Evolutionary conservation across 208 protist genomes (phyloP), one percentile per base, ranked within the genome.

Genomic region (Phytomonas sp.): DNA sequence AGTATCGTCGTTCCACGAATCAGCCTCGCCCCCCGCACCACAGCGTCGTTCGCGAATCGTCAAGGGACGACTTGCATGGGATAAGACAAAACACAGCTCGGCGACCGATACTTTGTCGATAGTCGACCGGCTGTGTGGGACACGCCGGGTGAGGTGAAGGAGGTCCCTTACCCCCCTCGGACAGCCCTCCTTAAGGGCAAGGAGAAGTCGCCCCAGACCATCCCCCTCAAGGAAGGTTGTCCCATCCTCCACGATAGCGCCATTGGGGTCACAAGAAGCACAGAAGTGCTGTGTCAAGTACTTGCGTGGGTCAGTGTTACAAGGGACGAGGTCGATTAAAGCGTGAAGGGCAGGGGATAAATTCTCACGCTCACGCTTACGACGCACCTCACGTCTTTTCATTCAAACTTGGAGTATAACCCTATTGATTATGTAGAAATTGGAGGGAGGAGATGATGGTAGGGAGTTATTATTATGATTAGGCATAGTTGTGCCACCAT

Each of bases 71-170:
- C 74, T 80, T 23, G 76, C 85, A 63, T 92, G 84, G 64, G 74
- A 78, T 64, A 94, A 74, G 29, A 86, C 88, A 82, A 96, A 96
- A 71, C 87, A 92, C 68, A 96, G 73, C 78, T 96, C 88, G 4
- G 83, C 79, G 16, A 93, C 78, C 63, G 86, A 75, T 64, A 96
- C 80, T 26, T 60, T 40, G 26, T 91, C 76, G 23, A 64, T 45
- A 2, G 88, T 92, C n/a, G 89, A 93, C 36, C 78, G 87, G 67
- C 83, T 96, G 52, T 84, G 88, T 16, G 88, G 91, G 62, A 93
- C 86, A 59, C 89, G 81, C n/a, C 81, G 79, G 1, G 86, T 76
- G 62, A 94, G 75, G 30, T 74, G 73, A 61, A 91, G 60, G 4
- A 96, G 29, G 69, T 96, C 91, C 32, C 73, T 70, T 14, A 64